Evolutionary conservation across 768 basidiomycete species (phyloP).

Genomic region (Holtermanniella nyarrowii): DNA sequence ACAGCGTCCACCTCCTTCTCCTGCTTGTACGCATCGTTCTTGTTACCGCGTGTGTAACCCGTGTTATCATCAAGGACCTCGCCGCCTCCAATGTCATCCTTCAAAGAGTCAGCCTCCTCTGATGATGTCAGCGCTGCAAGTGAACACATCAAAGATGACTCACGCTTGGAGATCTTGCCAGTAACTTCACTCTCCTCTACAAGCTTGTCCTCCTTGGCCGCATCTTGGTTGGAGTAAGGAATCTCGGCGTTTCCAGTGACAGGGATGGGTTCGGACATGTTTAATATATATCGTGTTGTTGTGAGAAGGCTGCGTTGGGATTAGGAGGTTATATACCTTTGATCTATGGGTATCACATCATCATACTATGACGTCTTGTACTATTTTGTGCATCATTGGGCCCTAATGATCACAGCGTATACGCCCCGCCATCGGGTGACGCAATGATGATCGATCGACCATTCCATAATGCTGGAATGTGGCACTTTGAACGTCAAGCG

Average conservation of each 20-base stretch:
- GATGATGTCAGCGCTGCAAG: neutral
- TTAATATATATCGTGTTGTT: neutral
- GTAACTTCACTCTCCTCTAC: slow-evolving; percentile 30
- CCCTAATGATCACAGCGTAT: no score
- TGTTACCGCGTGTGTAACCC: slow-evolving; percentile 35
- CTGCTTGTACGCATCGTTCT: slow-evolving; percentile 25
- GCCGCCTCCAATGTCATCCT: slow-evolving; percentile 35
- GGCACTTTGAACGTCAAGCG: no score
- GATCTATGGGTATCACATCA: neutral
- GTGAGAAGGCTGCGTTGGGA: no score
- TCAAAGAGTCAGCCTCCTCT: slow-evolving; percentile 38
- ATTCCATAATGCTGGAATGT: no score
- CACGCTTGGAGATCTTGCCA: slow-evolving; percentile 29
- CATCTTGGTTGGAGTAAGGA: slow-evolving; percentile 21
- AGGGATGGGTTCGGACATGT: slow-evolving; percentile 8
- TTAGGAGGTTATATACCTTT: neutral
- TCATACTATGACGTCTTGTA: neutral
- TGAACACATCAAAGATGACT: neutral
- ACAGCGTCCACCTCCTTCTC: slow-evolving; percentile 27
- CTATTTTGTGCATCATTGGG: no score
- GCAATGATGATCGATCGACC: no score
- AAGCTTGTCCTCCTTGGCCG: slow-evolving; percentile 20
- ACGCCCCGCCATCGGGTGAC: no score
- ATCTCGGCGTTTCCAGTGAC: slow-evolving; percentile 8
- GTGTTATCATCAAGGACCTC: slow-evolving; percentile 31